Evolutionary conservation across 108 stramenopile species (phyloP).

Genomic region (Conticribra weissflogii): DNA sequence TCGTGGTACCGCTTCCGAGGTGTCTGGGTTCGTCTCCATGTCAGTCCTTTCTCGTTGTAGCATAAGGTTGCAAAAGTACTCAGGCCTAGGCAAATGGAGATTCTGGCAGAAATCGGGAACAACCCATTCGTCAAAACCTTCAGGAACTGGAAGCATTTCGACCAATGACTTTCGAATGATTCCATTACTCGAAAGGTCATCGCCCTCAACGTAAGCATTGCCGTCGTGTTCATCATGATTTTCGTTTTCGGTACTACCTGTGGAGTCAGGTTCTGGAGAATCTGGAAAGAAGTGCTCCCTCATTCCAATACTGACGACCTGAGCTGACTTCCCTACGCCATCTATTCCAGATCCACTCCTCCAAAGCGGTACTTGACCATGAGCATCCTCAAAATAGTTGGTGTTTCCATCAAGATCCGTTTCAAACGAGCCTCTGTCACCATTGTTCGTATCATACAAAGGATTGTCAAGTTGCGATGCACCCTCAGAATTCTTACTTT

Average conservation of each 20-base stretch:
- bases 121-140: conserved; percentile 72
- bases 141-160: conserved; percentile 51
- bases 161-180: conserved; percentile 15
- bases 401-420: not conserved
- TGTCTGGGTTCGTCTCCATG: not conserved
- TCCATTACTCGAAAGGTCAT: conserved; percentile 10
- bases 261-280: not conserved
- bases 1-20: conserved; percentile 1
- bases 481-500: not conserved
- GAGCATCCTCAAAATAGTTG: conserved; percentile 22
- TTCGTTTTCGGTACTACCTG: not conserved
- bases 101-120: conserved; percentile 63
- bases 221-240: too few species aligned
- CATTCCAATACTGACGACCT: not conserved
- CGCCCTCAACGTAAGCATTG: not conserved
- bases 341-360: conserved; percentile 16
- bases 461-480: conserved; percentile 4
- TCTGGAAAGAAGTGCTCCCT: conserved; percentile 51
- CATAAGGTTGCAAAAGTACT: conserved; percentile 10
- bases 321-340: not conserved
- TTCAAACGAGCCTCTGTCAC: conserved; percentile 15
- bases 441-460: conserved; percentile 16
- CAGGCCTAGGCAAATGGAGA: conserved; percentile 48
- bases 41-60: too few species aligned
- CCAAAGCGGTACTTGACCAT: conserved; percentile 14